Evolutionary conservation across 257 asterid species (phyloP), one percentile per base, ranked within the genome.

Genomic region (Lycium ferocissimum): DNA sequence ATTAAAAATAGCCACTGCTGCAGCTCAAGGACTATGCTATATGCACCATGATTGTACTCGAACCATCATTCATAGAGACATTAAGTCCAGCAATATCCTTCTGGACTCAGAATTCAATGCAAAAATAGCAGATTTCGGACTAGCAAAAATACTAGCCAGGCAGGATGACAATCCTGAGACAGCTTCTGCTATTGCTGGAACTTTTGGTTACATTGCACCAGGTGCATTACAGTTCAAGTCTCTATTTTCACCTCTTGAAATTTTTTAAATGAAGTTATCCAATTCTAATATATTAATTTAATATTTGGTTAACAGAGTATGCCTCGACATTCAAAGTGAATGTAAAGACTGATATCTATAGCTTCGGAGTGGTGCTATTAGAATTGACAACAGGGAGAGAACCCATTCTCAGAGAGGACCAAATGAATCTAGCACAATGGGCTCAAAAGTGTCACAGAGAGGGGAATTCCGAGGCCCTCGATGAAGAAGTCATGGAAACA

Each of bases 351-450:
- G 91, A 89, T 84, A 84, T 87, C 47, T 89, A 87, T 15, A 87
- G 90, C 80, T 89, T 85, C 20, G 91, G 91, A 63, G 91, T 89
- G 8, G 91, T 87, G 62, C 76, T 89, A 20, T 66, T 89, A 47
- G 91, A 89, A 62, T 84, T 89, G 57, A 85, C 87, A 63, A 89
- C 89, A 0, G 91, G 91, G 73, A 83, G 90, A 82, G 93, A 91
- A 88, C 90, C 97, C 18, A 91, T 88, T 57, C 58, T 57, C 10
- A 92, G 94, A 45, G 97, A 89, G 3, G 97, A 93, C 83, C 89
- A 92, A n/a, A 85, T 88, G 7, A 90, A 92, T 90, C 93, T 95
- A 5, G 97, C 95, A 9, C 95, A 95, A 83, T 95, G 98, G 97
- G 94, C 97, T 4, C 93, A 97, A 97, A 87, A 65, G 89, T 90